A percentile compares a stretch with the other conserved stretches of the same genome.
These are phyloP conservation scores for Trichoderma arundinaceum DNA, from an alignment of 2,329 filamentous ascomycete genomes.

Conservation along the genomic window DNA sequence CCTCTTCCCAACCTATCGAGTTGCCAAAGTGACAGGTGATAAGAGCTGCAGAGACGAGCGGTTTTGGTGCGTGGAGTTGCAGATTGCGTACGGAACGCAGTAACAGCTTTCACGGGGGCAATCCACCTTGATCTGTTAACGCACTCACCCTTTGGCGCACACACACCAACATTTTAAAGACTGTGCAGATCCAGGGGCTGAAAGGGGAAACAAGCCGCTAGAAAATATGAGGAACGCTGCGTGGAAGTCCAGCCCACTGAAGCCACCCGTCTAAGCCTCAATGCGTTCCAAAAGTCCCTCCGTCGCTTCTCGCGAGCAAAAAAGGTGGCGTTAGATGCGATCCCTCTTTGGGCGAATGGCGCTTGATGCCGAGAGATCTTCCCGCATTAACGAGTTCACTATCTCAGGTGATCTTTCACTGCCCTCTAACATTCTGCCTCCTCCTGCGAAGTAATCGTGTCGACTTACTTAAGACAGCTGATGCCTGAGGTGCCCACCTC, in stretches of 20 bases:
- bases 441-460: neutral
- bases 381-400: constrained; percentile 20
- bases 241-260: constrained; percentile 24
- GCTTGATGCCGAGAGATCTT: constrained; percentile 32
- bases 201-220: constrained; percentile 9
- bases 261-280: constrained; percentile 32
- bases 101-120: neutral
- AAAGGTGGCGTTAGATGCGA: constrained; percentile 9
- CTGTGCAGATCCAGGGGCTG: constrained; percentile 13
- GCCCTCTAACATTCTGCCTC: constrained; percentile 1
- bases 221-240: constrained; percentile 25
- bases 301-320: neutral
- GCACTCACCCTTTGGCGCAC: neutral
- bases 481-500: constrained; percentile 8
- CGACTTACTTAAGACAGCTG: neutral
- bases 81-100: neutral
- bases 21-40: constrained; percentile 21
- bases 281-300: constrained; percentile 32
- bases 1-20: neutral
- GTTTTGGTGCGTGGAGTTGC: constrained; percentile 2
- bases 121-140: constrained; percentile 6
- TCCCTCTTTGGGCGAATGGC: constrained; percentile 22
- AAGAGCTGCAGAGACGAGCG: constrained; percentile 18
- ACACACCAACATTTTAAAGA: neutral
- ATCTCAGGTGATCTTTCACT: constrained; percentile 26